Conservation (phyloP, 2,329 filamentous ascomycete genomes). For the Xylogone sp. region DNA sequence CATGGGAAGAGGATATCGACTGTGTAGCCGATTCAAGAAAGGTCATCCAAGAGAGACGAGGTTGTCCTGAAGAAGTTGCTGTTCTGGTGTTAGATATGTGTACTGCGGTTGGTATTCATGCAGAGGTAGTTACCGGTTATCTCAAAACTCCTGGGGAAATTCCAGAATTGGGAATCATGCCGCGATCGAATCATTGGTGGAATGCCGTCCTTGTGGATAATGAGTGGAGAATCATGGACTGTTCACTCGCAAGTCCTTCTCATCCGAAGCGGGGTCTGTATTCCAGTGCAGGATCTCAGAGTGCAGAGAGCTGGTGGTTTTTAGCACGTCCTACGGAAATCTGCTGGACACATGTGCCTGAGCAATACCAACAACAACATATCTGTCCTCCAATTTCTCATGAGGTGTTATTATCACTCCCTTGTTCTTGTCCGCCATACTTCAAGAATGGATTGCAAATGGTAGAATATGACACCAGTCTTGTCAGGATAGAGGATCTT, state of each 20-base stretch:
- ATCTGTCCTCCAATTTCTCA: conserved; percentile 84
- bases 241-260: conserved; percentile 85
- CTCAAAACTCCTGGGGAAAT: conserved; percentile 86
- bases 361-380: conserved; percentile 85
- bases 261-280: conserved; percentile 78
- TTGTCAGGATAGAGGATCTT: conserved; percentile 81
- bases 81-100: conserved; percentile 92
- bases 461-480: conserved; percentile 85
- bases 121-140: conserved; percentile 84
- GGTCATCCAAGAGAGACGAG: conserved; percentile 79
- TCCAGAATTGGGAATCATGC: conserved; percentile 74
- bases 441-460: conserved; percentile 81
- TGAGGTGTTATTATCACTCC: conserved; percentile 81
- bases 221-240: conserved; percentile 96
- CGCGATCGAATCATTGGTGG: conserved; percentile 96
- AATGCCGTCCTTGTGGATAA: conserved; percentile 90
- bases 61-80: conserved; percentile 85
- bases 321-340: conserved; percentile 82
- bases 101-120: conserved; percentile 77
- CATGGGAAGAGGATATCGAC: conserved; percentile 93
- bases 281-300: conserved; percentile 64
- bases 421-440: conserved; percentile 80
- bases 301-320: conserved; percentile 90
- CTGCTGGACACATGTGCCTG: conserved; percentile 93
- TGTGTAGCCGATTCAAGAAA: conserved; percentile 77